Conservation (phyloP, 495 filamentous ascomycete species). For the Talaromyces stipitatus region DNA sequence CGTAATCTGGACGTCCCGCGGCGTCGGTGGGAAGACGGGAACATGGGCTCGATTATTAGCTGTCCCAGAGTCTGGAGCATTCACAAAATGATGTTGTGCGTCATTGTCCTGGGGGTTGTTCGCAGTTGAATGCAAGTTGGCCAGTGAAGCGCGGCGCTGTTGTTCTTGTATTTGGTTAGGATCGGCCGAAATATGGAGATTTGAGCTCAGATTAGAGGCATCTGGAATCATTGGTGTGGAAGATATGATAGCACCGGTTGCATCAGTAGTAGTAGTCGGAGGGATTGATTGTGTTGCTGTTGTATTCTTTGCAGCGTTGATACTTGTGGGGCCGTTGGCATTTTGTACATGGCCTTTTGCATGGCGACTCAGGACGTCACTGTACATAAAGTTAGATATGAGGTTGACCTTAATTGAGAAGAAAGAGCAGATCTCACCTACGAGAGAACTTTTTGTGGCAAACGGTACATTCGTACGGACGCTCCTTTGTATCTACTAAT, state of each 20-base stretch:
- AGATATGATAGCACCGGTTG: background rate
- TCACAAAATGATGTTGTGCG: slow-evolving; percentile 13
- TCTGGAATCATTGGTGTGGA: background rate
- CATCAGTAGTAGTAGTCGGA: background rate
- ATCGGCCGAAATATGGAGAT: background rate
- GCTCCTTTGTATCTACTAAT: slow-evolving; percentile 42
- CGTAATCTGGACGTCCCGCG: slow-evolving; percentile 19
- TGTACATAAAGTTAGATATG: slow-evolving; percentile 13
- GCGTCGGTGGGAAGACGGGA: slow-evolving; percentile 4
- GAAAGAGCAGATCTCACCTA: slow-evolving; percentile 27
- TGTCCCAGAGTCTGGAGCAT: slow-evolving; percentile 10
- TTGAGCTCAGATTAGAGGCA: background rate
- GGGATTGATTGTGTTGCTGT: background rate
- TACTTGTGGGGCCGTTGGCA: slow-evolving; percentile 17
- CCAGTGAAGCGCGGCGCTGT: slow-evolving; percentile 11
- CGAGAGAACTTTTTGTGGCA: slow-evolving; percentile 47
- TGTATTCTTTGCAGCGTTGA: slow-evolving; percentile 14
- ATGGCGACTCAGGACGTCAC: slow-evolving; percentile 47
- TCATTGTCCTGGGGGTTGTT: slow-evolving; percentile 12
- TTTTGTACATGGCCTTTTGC: slow-evolving; percentile 35
- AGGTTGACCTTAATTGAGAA: background rate
- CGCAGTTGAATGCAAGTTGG: background rate
- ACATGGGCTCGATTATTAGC: slow-evolving; percentile 9
- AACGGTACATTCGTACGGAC: slow-evolving; percentile 44
- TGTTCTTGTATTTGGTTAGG: background rate